These are phyloP conservation scores for Fusarium anthophilum DNA, from an alignment of 2,329 filamentous ascomycete genomes.

Conservation along the genomic window DNA sequence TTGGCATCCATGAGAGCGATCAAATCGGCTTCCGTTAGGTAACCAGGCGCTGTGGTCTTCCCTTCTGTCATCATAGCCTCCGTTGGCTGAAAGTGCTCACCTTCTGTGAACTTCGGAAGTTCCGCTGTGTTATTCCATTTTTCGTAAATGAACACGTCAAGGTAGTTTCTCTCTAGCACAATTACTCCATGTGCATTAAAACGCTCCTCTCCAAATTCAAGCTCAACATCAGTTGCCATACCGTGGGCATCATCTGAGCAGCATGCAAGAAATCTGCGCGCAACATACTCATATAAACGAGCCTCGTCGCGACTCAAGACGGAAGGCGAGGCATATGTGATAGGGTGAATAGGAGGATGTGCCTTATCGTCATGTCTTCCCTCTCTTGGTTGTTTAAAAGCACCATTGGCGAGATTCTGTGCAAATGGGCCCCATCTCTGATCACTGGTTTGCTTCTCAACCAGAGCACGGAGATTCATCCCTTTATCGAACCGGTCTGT, in stretches of 20 bases:
- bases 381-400: slow-evolving; percentile 81
- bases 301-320: slow-evolving; percentile 74
- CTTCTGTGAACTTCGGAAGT: slow-evolving; percentile 80
- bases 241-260: slow-evolving; percentile 95
- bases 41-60: slow-evolving; percentile 85
- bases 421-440: slow-evolving; percentile 83
- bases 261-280: slow-evolving; percentile 90
- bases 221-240: slow-evolving; percentile 83
- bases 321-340: slow-evolving; percentile 78
- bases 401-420: slow-evolving; percentile 76
- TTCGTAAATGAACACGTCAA: slow-evolving; percentile 96
- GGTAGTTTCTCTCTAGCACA: slow-evolving; percentile 89
- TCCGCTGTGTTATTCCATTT: slow-evolving; percentile 92
- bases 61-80: slow-evolving; percentile 91
- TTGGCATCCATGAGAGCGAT: slow-evolving; percentile 98
- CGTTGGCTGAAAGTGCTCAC: slow-evolving; percentile 85
- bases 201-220: slow-evolving; percentile 82
- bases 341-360: slow-evolving; percentile 95
- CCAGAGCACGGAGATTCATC: slow-evolving; percentile 82
- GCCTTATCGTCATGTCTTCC: slow-evolving; percentile 95
- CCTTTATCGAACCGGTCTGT: slow-evolving; percentile 94
- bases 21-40: slow-evolving; percentile 93
- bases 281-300: slow-evolving; percentile 90
- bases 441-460: slow-evolving; percentile 85
- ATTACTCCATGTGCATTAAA: slow-evolving; percentile 87